phyloP scores from a whole-genome alignment of 768 basidiomycete genomes.

The Pleurotus sapidus region DNA sequence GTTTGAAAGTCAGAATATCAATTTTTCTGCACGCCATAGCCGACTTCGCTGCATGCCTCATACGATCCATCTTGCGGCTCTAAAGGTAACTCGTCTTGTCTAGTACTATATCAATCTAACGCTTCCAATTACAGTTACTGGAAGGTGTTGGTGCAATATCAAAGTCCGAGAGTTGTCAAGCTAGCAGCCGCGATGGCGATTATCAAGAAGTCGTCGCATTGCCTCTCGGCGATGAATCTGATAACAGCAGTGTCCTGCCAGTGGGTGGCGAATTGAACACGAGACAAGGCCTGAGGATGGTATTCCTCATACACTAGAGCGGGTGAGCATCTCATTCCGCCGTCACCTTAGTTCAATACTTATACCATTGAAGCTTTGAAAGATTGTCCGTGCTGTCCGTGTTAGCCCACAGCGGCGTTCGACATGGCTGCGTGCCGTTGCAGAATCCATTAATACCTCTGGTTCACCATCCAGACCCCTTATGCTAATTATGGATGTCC shows the following conservation, averaged over 20 bases:
- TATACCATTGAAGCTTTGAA: slow-evolving; percentile 15
- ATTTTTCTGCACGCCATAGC: slow-evolving; percentile 20
- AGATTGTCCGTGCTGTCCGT: slow-evolving; percentile 16
- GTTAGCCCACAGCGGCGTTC: slow-evolving; percentile 18
- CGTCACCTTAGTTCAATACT: not conserved
- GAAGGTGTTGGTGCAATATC: slow-evolving; percentile 11
- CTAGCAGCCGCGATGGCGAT: not conserved
- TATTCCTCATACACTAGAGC: not conserved
- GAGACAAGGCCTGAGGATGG: too few relatives aligned
- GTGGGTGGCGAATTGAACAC: slow-evolving; percentile 1
- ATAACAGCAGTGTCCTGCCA: not conserved
- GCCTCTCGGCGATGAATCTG: slow-evolving; percentile 1
- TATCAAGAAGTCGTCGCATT: slow-evolving; percentile 8
- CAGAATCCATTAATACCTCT: too few relatives aligned
- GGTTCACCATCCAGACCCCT: not conserved
- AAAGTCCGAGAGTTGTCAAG: not conserved
- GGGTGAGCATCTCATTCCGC: not conserved
- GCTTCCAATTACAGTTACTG: too few relatives aligned
- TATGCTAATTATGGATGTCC: slow-evolving; percentile 29
- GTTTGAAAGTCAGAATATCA: slow-evolving; percentile 14
- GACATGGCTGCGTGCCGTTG: slow-evolving; percentile 12
- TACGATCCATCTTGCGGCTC: slow-evolving; percentile 32
- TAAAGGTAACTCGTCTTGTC: too few relatives aligned
- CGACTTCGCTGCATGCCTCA: slow-evolving; percentile 36
- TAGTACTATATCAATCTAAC: too few relatives aligned